Base-by-base conservation (phyloP, 257 asterid species). In the Solanum peruvianum region DNA sequence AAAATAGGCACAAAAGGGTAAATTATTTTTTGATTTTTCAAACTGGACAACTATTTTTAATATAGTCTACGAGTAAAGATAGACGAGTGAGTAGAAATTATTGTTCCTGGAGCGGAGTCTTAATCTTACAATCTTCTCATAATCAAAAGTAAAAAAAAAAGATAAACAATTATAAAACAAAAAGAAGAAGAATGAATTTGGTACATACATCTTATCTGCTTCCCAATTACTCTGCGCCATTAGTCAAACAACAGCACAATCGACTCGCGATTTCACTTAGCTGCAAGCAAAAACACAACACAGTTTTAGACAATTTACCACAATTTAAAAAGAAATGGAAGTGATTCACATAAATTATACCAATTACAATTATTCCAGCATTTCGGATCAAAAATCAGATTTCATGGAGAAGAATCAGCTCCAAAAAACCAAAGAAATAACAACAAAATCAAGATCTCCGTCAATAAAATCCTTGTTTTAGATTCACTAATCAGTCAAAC, bases 161-260 rank as follows among this genome's bases (percentile, higher is more conserved):
- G 6, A 58, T 58, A 5, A 14, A 49, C 58, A 49, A 60, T 0
- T 23, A 21, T 60, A 60, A 60, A 60, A 21, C 29, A 60, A 60
- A 77, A 78, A 5, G 14, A 16, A 29, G 67, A 80, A 4, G 11
- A 44, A 45, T 23, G 21, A 75, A 76, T 41, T 37, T 3, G 64
- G 3, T 45, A 52, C 58, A 85, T 93, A 97, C 99, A 97, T 97
- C 95, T 96, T 97, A 92, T 97, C 98, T 56, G 99, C 99, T 91
- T 97, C 99, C 99, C 99, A 97, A 88, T 96, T 95, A 91, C 98
- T 97, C 97, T 93, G 98, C 47, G 99, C 96, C 99, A 97, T 96
- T 92, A 88, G 27, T 80, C 85, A 27, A 45, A 78, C 42, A 52
- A 45, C 84, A 77, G 9, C 39, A 77, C 39, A 42, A 44, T 44